These are phyloP conservation scores for Quercus parvula DNA, from an alignment of 306 rosid species.

Conservation along the genomic window DNA sequence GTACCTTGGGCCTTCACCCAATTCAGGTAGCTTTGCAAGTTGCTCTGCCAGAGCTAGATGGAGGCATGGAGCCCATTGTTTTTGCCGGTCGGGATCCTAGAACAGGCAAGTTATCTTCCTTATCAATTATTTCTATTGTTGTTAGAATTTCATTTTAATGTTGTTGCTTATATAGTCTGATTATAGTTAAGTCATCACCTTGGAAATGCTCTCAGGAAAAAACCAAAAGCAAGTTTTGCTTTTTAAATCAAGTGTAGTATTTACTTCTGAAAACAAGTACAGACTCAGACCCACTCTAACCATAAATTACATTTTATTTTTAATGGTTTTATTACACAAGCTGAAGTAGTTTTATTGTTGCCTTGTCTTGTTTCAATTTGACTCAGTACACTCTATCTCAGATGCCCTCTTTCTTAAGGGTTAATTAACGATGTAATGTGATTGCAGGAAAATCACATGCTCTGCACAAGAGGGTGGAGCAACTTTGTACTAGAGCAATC, in stretches of 20 bases:
- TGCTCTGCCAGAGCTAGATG: constrained; percentile 97
- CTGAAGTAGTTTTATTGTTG: neutral
- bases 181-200: neutral
- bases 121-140: neutral
- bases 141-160: neutral
- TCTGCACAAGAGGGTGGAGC: constrained; percentile 64
- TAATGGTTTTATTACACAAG: neutral
- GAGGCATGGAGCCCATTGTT: constrained; percentile 99
- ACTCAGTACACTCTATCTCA: neutral
- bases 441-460: constrained; percentile 63
- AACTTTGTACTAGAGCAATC: constrained; percentile 61
- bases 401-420: neutral
- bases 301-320: neutral
- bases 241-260: no score
- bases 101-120: constrained; percentile 50
- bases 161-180: neutral
- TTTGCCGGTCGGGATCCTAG: constrained; percentile 95
- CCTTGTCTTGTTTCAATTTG: neutral
- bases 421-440: constrained; percentile 8
- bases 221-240: neutral
- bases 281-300: neutral
- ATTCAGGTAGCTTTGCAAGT: constrained; percentile 98
- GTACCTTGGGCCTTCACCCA: constrained; percentile 95
- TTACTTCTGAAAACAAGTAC: neutral
- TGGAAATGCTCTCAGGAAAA: neutral